Conservation (phyloP, 2,329 filamentous ascomycete species). For the Colletotrichum godetiae region DNA sequence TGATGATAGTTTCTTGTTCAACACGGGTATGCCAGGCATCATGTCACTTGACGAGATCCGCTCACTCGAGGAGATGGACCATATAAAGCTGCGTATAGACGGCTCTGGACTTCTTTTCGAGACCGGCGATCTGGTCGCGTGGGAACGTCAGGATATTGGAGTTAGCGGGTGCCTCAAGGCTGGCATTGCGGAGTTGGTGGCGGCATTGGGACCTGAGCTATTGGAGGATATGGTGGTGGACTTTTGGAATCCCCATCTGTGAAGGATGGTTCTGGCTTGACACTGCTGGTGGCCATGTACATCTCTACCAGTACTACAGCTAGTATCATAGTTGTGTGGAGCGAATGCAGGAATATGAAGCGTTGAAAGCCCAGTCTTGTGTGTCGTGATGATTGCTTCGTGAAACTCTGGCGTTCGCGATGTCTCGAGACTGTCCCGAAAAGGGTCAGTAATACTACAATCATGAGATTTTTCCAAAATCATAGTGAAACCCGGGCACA, state of each 20-base stretch:
- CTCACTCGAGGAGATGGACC: conserved; percentile 65
- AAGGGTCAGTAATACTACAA: no score
- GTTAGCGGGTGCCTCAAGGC: conserved; percentile 65
- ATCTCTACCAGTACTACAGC: neutral
- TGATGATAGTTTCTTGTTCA: conserved; percentile 59
- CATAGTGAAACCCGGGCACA: no score
- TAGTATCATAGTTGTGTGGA: neutral
- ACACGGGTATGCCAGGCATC: conserved; percentile 75
- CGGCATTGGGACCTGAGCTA: conserved; percentile 72
- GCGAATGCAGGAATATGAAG: neutral
- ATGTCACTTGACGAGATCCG: conserved; percentile 67
- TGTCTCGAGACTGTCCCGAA: no score
- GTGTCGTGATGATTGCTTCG: neutral
- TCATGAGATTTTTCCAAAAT: no score
- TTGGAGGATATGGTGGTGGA: conserved; percentile 69
- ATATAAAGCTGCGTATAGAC: conserved; percentile 65
- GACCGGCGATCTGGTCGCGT: conserved; percentile 66
- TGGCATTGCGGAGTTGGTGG: conserved; percentile 74
- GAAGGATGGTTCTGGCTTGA: neutral
- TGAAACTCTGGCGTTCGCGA: no score
- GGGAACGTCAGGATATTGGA: conserved; percentile 64
- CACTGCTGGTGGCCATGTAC: no score
- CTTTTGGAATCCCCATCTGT: conserved; percentile 47
- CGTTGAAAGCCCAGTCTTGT: neutral
- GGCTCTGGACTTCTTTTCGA: conserved; percentile 50